These are phyloP conservation scores for Pseudoturritis turrita DNA, from an alignment of 345 rosid species.

Conservation along the genomic window DNA sequence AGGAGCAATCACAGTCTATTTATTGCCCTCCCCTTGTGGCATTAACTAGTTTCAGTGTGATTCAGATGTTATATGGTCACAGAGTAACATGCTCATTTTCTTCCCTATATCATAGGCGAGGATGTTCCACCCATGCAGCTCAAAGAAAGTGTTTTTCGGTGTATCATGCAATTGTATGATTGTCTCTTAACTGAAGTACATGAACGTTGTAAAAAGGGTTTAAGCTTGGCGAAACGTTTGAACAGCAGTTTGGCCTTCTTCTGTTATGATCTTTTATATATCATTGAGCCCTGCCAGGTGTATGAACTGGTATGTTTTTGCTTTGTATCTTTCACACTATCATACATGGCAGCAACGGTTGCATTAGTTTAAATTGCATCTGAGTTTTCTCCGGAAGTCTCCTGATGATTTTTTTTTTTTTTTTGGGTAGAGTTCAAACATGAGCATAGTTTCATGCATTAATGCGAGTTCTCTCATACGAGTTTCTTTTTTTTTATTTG, in stretches of 20 bases:
- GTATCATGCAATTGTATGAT: conserved; percentile 86
- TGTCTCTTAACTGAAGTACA: conserved; percentile 96
- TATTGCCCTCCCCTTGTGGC: not conserved
- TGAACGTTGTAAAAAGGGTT: conserved; percentile 97
- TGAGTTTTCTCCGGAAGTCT: conserved; percentile 14
- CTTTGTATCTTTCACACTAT: not conserved
- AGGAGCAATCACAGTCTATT: conserved; percentile 1
- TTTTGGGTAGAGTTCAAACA: conserved; percentile 6
- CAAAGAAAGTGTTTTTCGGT: conserved; percentile 92
- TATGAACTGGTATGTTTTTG: conserved; percentile 79
- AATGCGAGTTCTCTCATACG: not conserved
- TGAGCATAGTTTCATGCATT: conserved; percentile 5
- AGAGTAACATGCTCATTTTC: not conserved
- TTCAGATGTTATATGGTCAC: conserved; percentile 10
- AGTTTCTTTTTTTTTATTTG: not conserved
- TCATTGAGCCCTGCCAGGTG: conserved; percentile 96
- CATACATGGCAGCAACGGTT: not conserved
- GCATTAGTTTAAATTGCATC: not conserved
- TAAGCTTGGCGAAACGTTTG: conserved; percentile 89
- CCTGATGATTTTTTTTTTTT: not conserved
- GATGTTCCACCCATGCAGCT: conserved; percentile 98
- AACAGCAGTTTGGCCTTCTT: conserved; percentile 98
- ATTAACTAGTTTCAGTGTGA: not conserved
- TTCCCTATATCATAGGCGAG: conserved; percentile 52
- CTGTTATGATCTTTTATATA: conserved; percentile 92